Evolutionary conservation across 1,139 yeast species (phyloP), one percentile per base, ranked within the genome.

Genomic region (Tardiomyces depauwii): DNA sequence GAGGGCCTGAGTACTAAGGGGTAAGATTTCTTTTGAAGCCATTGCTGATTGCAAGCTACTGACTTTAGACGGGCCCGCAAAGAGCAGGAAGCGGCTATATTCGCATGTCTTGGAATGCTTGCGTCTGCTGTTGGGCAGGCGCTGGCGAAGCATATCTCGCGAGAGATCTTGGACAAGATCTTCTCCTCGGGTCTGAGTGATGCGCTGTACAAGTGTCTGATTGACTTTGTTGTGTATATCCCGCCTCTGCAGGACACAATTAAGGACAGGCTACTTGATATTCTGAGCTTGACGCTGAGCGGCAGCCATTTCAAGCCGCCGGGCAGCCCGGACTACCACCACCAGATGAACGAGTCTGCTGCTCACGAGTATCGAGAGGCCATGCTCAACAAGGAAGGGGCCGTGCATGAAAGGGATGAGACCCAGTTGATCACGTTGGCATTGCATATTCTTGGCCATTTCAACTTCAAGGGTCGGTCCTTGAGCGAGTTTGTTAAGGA

Each of bases 101-200:
- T 89, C 57, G 88, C 84, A 55, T 91, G 97, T 61, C 75, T 91
- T 44, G 87, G 94, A 0, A 84, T 86, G 65, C 68, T 91, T 43
- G 89, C 96, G 0, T 74, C 76, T 21, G 94, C 97, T 0, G 88
- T 89, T 12, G 97, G 96, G 0, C 95, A 96, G n/a, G 95, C 96
- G 1, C 70, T 91, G 46, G 84, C 96, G 0, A 89, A 89, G 59
- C 91, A 87, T 59, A 69, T 91, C 51, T 91, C 88, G 53, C 74
- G 82, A 52, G 95, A 87, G 56, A 76, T 89, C 21, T 67, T 91
- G 48, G 93, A 83, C 53, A 73, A 84, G 70, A 76, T 89, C 67
- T 74, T 91, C 56, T 76, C 83, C 46, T 87, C 96, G 53, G 86
- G 95, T 0, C 72, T 91, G 44, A 83, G 91, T 18, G 82, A 77